Evolutionary conservation across 2,329 filamentous ascomycete genomes (phyloP).

Genomic region (Myotisia sp.): DNA sequence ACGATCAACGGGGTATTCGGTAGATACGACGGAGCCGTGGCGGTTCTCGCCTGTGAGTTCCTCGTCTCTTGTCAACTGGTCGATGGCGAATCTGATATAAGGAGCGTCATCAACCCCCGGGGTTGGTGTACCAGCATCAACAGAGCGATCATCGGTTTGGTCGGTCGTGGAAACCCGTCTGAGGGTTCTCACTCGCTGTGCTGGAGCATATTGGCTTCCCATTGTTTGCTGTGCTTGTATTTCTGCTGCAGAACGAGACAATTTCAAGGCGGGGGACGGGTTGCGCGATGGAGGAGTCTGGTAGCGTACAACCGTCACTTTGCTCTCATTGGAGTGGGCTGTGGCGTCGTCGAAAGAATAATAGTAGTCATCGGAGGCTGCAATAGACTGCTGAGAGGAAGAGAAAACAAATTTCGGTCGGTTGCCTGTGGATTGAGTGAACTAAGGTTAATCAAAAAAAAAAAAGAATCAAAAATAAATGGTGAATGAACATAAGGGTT

Average conservation of each 20-base stretch:
- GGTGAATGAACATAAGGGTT: background rate
- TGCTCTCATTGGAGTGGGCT: slow-evolving; percentile 25
- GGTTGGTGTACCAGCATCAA: slow-evolving; percentile 38
- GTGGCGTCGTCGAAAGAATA: slow-evolving; percentile 34
- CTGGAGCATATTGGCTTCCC: background rate
- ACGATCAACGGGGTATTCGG: slow-evolving; percentile 36
- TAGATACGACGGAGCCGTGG: slow-evolving; percentile 32
- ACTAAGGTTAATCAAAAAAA: background rate
- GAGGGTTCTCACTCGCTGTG: background rate
- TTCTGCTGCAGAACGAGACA: slow-evolving; percentile 20
- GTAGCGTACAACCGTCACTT: slow-evolving; percentile 29
- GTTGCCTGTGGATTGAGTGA: slow-evolving; percentile 21
- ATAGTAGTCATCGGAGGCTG: slow-evolving; percentile 37
- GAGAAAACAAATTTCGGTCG: slow-evolving; percentile 31
- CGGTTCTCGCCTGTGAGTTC: slow-evolving; percentile 44
- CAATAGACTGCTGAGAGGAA: slow-evolving; percentile 33
- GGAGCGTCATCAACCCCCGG: slow-evolving; percentile 73
- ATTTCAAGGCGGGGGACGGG: slow-evolving; percentile 18
- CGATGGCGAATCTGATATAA: slow-evolving; percentile 79
- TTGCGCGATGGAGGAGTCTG: slow-evolving; percentile 30
- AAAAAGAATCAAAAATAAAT: background rate
- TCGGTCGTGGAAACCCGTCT: background rate
- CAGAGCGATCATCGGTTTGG: slow-evolving; percentile 8
- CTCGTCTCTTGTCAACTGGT: slow-evolving; percentile 65
- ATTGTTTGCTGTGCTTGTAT: slow-evolving; percentile 11